Percentiles rank a stretch among this genome's conserved stretches.
These are phyloP conservation scores for Alternaria burnsii DNA, from an alignment of 2,329 filamentous ascomycete species.

Conservation along the genomic window DNA sequence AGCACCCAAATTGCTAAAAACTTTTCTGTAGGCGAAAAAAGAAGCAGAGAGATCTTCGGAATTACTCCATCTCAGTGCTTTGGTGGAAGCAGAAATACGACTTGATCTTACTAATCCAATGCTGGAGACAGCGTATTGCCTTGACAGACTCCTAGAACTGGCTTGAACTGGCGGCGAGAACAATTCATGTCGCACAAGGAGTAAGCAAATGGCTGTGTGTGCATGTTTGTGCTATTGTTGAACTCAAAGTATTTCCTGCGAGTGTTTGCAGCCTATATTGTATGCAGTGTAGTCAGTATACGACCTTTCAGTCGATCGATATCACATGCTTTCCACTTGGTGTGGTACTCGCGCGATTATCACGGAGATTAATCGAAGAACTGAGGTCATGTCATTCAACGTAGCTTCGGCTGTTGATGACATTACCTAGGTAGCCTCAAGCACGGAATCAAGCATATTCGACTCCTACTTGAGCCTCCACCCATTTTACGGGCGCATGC, in stretches of 20 bases:
- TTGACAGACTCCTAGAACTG: not conserved
- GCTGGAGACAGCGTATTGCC: not conserved
- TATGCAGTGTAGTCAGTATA: not conserved
- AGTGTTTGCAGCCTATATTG: not conserved
- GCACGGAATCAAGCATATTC: not conserved
- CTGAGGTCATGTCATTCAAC: not conserved
- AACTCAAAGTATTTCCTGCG: not conserved
- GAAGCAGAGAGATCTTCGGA: not conserved
- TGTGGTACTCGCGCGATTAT: not conserved
- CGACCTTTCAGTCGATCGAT: not conserved
- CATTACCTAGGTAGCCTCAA: not conserved
- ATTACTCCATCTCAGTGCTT: not conserved
- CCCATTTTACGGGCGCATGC: not conserved
- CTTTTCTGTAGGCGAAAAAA: not conserved
- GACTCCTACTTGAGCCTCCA: not conserved
- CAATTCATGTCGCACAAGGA: not conserved
- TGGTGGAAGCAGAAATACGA: not conserved
- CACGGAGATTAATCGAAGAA: not conserved
- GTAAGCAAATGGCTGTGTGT: not conserved
- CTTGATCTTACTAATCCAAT: not conserved
- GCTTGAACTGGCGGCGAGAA: not conserved
- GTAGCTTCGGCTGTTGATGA: not conserved
- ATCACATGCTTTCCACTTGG: not conserved
- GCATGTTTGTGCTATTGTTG: not conserved
- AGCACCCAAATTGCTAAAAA: not conserved